Evolutionary conservation across 331 rosid species (phyloP).

Genomic region (Rhamnella rubrinervis): DNA sequence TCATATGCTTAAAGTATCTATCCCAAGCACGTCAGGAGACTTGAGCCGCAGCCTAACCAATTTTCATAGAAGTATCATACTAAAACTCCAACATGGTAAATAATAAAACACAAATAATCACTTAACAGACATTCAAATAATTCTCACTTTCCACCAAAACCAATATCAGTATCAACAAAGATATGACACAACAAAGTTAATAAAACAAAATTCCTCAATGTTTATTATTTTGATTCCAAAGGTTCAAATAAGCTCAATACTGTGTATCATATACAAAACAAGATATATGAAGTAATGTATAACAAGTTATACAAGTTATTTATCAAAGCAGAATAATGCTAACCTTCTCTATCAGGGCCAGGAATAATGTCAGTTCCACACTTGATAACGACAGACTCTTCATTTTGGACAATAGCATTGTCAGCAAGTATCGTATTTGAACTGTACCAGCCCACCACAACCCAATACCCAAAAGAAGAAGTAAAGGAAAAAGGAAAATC

Average conservation of each 20-base stretch:
- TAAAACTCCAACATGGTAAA: not conserved
- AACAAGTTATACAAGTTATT: constrained; percentile 2
- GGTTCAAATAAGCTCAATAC: no score
- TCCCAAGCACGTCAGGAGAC: no score
- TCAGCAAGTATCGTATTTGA: constrained; percentile 61
- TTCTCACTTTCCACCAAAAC: no score
- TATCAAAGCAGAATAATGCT: constrained; percentile 21
- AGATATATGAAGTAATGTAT: not conserved
- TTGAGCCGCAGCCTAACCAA: not conserved
- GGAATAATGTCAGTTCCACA: constrained; percentile 71
- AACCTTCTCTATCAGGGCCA: constrained; percentile 65
- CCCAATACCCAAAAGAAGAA: not conserved
- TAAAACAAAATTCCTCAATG: no score
- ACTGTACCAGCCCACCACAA: constrained; percentile 33
- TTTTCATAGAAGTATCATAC: not conserved
- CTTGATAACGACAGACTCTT: constrained; percentile 45
- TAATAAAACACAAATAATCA: not conserved
- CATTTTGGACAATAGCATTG: constrained; percentile 46
- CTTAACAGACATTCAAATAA: no score
- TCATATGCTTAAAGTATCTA: not conserved
- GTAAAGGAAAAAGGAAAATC: no score
- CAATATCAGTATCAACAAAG: no score
- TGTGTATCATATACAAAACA: not conserved
- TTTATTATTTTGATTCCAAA: no score
- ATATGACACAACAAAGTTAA: no score